phyloP scores from a whole-genome alignment of 2,329 filamentous ascomycete species.

The Waltergamsia citrina region DNA sequence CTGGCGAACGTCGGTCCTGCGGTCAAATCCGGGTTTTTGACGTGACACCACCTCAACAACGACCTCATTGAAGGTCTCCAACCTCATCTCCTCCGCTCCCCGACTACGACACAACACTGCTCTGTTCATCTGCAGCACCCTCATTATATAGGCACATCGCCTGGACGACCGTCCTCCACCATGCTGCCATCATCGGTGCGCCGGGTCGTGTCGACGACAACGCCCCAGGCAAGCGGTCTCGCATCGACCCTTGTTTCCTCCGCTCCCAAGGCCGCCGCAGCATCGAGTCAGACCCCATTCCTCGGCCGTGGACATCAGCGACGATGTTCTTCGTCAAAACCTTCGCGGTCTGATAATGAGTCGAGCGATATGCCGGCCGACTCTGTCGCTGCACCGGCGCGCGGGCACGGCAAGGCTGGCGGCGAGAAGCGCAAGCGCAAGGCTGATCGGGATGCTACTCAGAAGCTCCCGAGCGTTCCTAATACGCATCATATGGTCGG shows the following conservation, averaged over 20 bases:
- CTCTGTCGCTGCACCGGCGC: constrained; percentile 32
- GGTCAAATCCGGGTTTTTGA: constrained; percentile 25
- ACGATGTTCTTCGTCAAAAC: constrained; percentile 52
- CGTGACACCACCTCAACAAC: constrained; percentile 5
- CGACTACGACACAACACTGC: constrained; percentile 2
- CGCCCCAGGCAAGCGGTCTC: constrained; percentile 32
- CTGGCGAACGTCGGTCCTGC: too few relatives aligned
- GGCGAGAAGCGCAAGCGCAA: constrained; percentile 51
- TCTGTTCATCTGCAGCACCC: constrained; percentile 2
- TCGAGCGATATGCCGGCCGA: constrained; percentile 39
- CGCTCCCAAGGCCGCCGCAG: constrained; percentile 26
- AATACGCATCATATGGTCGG: constrained; percentile 64
- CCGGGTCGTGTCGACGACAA: constrained; percentile 38
- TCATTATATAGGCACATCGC: constrained; percentile 1
- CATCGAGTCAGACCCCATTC: constrained; percentile 23
- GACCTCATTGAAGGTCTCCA: constrained; percentile 5
- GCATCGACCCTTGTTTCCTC: constrained; percentile 31
- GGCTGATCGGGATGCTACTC: constrained; percentile 33
- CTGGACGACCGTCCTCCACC: constrained; percentile 3
- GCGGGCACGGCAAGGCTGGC: constrained; percentile 29
- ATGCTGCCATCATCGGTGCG: constrained; percentile 43
- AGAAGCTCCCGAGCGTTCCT: constrained; percentile 62
- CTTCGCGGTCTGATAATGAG: constrained; percentile 50
- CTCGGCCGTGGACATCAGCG: constrained; percentile 38
- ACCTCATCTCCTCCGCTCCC: constrained; percentile 8